Percentiles rank a stretch among this genome's conserved stretches.
Evolutionary conservation across 2,329 filamentous ascomycete genomes (phyloP).

Genomic region (Alternaria ventricosa): DNA sequence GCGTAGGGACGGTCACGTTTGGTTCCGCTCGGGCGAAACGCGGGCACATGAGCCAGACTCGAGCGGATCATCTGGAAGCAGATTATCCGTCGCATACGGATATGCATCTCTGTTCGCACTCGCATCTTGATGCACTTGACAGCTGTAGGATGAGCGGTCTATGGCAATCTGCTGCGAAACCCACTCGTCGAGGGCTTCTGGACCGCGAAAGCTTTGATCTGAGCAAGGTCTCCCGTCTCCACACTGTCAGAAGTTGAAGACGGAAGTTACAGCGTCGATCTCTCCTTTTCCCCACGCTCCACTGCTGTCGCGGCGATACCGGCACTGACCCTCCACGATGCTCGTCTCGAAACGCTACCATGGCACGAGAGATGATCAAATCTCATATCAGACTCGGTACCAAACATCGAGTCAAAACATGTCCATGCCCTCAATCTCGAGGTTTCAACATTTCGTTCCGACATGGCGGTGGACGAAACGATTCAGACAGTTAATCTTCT

Average conservation of each 20-base stretch:
- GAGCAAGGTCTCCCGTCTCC: conserved; percentile 19
- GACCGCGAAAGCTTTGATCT: conserved; percentile 15
- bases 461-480: not conserved
- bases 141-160: conserved; percentile 4
- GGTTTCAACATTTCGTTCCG: conserved; percentile 1
- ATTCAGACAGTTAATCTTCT: not conserved
- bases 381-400: not conserved
- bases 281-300: conserved; percentile 20
- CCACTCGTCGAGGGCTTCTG: conserved; percentile 6
- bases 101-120: not conserved
- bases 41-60: conserved; percentile 14
- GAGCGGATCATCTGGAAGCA: conserved; percentile 14
- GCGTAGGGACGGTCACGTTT: conserved; percentile 9
- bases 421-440: not conserved
- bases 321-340: not conserved
- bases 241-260: conserved; percentile 18
- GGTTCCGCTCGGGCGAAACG: conserved; percentile 30
- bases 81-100: conserved; percentile 12
- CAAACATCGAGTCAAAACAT: not conserved
- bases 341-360: conserved; percentile 18
- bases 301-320: conserved; percentile 5
- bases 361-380: conserved; percentile 9
- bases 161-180: conserved; percentile 2
- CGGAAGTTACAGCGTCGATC: conserved; percentile 25
- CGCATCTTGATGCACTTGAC: not conserved